Evolutionary conservation across 495 filamentous ascomycete genomes (phyloP), one percentile per base, ranked within the genome.

Genomic region (Hypoxylon perforatum): DNA sequence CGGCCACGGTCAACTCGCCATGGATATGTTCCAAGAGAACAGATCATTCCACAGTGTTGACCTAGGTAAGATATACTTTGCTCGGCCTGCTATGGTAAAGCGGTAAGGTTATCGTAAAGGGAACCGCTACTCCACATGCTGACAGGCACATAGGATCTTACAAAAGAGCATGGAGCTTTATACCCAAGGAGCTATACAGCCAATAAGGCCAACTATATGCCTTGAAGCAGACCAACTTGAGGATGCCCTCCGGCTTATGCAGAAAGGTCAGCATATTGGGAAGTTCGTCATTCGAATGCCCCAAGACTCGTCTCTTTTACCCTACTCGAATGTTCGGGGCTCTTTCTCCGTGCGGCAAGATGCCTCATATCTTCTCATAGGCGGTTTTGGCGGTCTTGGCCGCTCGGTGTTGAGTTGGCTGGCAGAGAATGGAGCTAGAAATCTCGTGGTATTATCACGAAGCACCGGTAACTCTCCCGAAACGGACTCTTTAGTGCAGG

Each of bases 381-480:
- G 85, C 3, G 80, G 83, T 42, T 73, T 85, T 3, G 82, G 85
- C 2, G 84, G 83, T 0, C 73, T 87, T 8, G 85, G 85, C n/a
- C 74, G 76, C 14, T 72, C 77, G 22, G 67, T 87, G 28, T 72
- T 79, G n/a, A 70, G 36, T 1, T 84, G 77, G 80, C 67, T 88
- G 64, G 75, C 76, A 10, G 57, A 74, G 7, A 70, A 75, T 15
- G 84, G 84, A 10, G 85, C 84, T 1, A 57, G 60, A 10, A 65
- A 82, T 59, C 48, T 87, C 10, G 69, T 81, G 1, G 22, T 23
- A 4, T 11, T 38, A n/a, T 38, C 35, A 2, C 35, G 35, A 11
- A 12, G 10, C 35, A 10, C 4, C 3, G 35, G 35, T 10, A 38
- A 3, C 3, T 4, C 3, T 3, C 10, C 9, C 4, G 14, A 11